phyloP scores from a whole-genome alignment of 177 flowering plant species.

The Vitis hybrid region DNA sequence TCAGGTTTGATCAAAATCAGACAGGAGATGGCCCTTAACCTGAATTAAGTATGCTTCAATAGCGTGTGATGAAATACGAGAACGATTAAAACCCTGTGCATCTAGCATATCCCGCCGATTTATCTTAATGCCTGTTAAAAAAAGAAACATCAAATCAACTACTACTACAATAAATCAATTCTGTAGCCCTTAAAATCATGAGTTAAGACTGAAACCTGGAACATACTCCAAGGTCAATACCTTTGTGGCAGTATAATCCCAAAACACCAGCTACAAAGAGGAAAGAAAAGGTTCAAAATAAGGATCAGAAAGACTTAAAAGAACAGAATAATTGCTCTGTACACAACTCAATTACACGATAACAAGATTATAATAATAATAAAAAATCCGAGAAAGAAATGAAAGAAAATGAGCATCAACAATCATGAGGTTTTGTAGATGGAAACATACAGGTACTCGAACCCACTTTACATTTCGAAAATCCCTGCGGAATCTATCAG shows the following conservation, averaged over 20 bases:
- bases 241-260: conserved; percentile 89
- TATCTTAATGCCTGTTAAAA: conserved; percentile 75
- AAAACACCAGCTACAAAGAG: conserved; percentile 60
- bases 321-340: neutral
- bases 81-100: conserved; percentile 58
- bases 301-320: neutral
- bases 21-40: conserved; percentile 31
- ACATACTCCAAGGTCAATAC: conserved; percentile 94
- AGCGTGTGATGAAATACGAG: conserved; percentile 77
- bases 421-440: conserved; percentile 1
- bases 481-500: conserved; percentile 91
- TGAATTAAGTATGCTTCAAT: conserved; percentile 90
- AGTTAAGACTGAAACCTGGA: conserved; percentile 60
- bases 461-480: conserved; percentile 96
- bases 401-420: too few relatives aligned
- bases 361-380: too few relatives aligned
- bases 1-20: too few relatives aligned
- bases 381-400: too few relatives aligned
- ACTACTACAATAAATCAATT: neutral
- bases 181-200: neutral
- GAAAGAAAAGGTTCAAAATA: neutral
- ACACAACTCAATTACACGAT: too few relatives aligned
- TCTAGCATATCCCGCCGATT: conserved; percentile 55
- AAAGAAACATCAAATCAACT: conserved; percentile 7
- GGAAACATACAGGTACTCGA: conserved; percentile 92